phyloP scores from a whole-genome alignment of 441 rosid genomes.

The Brassica balearica region DNA sequence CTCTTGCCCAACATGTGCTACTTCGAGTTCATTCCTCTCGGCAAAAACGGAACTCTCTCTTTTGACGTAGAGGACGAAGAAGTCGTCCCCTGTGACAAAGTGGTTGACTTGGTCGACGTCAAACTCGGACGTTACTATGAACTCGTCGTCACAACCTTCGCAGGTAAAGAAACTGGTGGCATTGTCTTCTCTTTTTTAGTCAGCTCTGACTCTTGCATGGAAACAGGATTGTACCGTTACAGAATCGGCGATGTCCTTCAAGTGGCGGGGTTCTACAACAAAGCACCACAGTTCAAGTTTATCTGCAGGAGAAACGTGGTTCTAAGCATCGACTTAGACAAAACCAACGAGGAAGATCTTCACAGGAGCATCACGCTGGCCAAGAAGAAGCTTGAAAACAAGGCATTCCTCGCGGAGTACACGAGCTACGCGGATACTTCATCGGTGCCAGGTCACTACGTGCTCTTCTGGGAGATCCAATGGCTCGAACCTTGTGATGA shows the following conservation, averaged over 20 bases:
- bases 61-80: slow-evolving; percentile 62
- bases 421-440: slow-evolving; percentile 87
- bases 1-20: slow-evolving; percentile 92
- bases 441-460: slow-evolving; percentile 86
- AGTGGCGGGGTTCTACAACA: slow-evolving; percentile 82
- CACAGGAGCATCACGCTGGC: slow-evolving; percentile 78
- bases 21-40: slow-evolving; percentile 83
- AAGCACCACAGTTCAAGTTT: slow-evolving; percentile 87
- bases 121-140: slow-evolving; percentile 78
- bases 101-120: slow-evolving; percentile 74
- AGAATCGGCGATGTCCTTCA: slow-evolving; percentile 90
- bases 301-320: slow-evolving; percentile 92
- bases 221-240: slow-evolving; percentile 67
- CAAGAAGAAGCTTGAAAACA: slow-evolving; percentile 67
- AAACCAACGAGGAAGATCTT: slow-evolving; percentile 92
- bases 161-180: slow-evolving; percentile 31
- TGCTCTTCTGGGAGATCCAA: slow-evolving; percentile 84
- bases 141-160: slow-evolving; percentile 83
- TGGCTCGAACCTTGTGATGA: slow-evolving; percentile 10
- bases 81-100: slow-evolving; percentile 54
- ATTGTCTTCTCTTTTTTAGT: not conserved
- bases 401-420: slow-evolving; percentile 76
- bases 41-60: slow-evolving; percentile 64
- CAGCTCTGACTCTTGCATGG: not conserved
- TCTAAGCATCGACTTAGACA: slow-evolving; percentile 88